These are phyloP conservation scores for Hemisphaericaspora lyxosophila DNA, from an alignment of 1,139 yeast genomes.

Conservation along the genomic window DNA sequence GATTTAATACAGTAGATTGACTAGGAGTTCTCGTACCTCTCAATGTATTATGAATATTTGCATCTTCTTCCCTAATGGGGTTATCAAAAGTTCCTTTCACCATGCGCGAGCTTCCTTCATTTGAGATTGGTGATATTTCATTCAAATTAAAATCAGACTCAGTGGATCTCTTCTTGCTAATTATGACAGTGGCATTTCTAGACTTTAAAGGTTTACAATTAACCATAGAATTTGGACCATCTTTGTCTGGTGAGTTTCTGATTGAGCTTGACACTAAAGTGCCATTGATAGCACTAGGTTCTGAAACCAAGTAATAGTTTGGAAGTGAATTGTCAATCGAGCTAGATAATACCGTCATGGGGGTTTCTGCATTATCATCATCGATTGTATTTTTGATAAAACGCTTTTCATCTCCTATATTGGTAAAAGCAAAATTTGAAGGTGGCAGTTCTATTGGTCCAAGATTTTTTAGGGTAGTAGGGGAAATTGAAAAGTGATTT, in stretches of 20 bases:
- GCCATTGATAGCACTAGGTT: slow-evolving; percentile 1
- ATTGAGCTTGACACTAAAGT: background rate
- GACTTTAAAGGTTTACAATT: slow-evolving; percentile 1
- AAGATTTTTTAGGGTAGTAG: slow-evolving; percentile 1
- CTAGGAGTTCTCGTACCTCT: background rate
- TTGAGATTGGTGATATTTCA: slow-evolving; percentile 18
- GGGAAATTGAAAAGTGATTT: slow-evolving; percentile 11
- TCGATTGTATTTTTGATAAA: slow-evolving; percentile 10
- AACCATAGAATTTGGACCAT: background rate
- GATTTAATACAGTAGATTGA: slow-evolving; percentile 4
- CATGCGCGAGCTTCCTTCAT: slow-evolving; percentile 2
- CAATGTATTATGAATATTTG: background rate
- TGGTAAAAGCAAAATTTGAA: background rate
- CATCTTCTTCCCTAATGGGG: background rate
- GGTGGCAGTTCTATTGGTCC: slow-evolving; percentile 2
- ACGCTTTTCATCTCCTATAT: slow-evolving; percentile 1
- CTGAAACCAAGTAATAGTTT: slow-evolving; percentile 3
- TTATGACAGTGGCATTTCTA: slow-evolving; percentile 17
- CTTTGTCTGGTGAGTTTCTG: background rate
- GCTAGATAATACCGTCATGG: slow-evolving; percentile 7
- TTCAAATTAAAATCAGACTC: slow-evolving; percentile 13
- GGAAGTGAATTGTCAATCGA: slow-evolving; percentile 6
- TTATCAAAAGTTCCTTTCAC: background rate
- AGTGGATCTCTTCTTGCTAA: slow-evolving; percentile 8
- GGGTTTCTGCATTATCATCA: slow-evolving; percentile 14